A percentile compares a stretch with the other conserved stretches of the same genome.
Conservation (phyloP, 768 basidiomycete species). For the Lentinula sp. region DNA sequence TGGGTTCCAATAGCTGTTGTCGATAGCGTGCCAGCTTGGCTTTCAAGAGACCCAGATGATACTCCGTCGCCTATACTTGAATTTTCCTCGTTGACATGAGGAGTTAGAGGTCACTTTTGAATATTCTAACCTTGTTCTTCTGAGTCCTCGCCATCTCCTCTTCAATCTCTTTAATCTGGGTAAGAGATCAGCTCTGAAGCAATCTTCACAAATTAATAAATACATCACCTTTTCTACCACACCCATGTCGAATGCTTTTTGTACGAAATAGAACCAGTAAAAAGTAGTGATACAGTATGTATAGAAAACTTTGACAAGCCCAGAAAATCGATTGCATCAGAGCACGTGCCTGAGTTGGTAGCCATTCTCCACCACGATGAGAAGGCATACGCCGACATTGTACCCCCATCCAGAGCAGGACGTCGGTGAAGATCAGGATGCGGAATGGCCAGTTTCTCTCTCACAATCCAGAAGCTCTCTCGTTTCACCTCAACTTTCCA, state of each 20-base stretch:
- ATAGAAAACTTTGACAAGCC: too few relatives aligned
- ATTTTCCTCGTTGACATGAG: constrained; percentile 9
- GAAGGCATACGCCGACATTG: constrained; percentile 61
- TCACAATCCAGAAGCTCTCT: constrained; percentile 24
- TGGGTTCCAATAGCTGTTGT: constrained; percentile 89
- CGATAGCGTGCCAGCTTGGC: constrained; percentile 94
- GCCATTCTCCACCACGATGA: constrained; percentile 22
- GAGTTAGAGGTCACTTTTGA: background rate
- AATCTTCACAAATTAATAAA: background rate
- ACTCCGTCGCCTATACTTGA: constrained; percentile 76
- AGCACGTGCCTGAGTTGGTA: background rate
- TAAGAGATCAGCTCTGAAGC: constrained; percentile 2
- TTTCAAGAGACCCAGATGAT: constrained; percentile 89
- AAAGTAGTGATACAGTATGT: too few relatives aligned
- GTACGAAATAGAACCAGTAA: background rate
- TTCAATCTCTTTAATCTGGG: constrained; percentile 92
- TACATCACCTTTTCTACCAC: constrained; percentile 77
- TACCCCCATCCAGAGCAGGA: constrained; percentile 60
- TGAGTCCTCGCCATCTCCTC: constrained; percentile 71
- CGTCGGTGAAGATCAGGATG: constrained; percentile 44
- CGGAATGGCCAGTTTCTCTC: constrained; percentile 33
- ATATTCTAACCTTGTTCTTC: constrained; percentile 78
- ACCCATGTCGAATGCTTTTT: constrained; percentile 56
- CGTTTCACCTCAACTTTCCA: constrained; percentile 22
- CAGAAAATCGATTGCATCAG: background rate